Conservation (phyloP, 2,329 filamentous ascomycete species). For the Scorias spongiosa region DNA sequence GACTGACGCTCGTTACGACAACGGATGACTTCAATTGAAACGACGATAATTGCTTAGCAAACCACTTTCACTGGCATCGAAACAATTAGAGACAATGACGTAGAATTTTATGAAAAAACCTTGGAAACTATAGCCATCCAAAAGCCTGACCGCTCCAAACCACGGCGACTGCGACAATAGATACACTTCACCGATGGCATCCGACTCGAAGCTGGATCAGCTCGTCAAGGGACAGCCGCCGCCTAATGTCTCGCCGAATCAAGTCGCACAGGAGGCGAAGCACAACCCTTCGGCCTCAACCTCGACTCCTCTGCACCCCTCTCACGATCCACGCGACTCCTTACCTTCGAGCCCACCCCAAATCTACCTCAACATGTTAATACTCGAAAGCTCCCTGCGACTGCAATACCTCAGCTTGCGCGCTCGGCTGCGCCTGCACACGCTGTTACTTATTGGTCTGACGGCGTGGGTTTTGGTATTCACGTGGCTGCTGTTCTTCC, state of each 20-base stretch:
- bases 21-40: too few relatives aligned
- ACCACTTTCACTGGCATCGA: too few relatives aligned
- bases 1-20: too few relatives aligned
- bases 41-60: too few relatives aligned
- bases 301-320: conserved; percentile 8
- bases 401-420: conserved; percentile 85
- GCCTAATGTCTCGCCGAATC: conserved; percentile 36
- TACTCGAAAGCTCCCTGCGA: conserved; percentile 86
- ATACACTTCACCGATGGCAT: conserved; percentile 1
- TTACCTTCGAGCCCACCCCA: conserved; percentile 85
- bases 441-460: conserved; percentile 74
- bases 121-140: too few relatives aligned
- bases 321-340: conserved; percentile 54
- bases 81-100: too few relatives aligned
- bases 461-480: conserved; percentile 71
- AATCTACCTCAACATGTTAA: conserved; percentile 95
- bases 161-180: too few relatives aligned
- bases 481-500: conserved; percentile 78
- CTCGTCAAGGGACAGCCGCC: conserved; percentile 70
- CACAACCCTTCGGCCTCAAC: conserved; percentile 24
- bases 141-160: too few relatives aligned
- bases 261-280: conserved; percentile 24
- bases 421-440: conserved; percentile 76
- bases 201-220: conserved; percentile 8
- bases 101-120: too few relatives aligned